Conservation (phyloP, 1,284 basidiomycete species). For the Rhodotorula sp. region DNA sequence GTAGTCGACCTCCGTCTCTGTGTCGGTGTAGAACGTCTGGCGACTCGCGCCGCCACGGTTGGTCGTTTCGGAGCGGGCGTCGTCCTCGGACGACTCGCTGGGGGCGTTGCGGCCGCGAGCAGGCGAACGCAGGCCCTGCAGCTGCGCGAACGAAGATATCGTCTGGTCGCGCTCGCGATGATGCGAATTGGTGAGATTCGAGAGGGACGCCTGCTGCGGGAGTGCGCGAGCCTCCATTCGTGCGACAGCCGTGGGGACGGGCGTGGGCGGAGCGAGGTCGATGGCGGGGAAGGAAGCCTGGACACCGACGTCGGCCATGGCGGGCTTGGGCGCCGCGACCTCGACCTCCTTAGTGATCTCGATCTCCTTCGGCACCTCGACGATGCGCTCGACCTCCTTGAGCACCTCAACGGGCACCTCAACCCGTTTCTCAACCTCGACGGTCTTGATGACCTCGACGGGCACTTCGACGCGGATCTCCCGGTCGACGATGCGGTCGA, state of each 20-base stretch:
- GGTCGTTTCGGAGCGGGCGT: conserved; percentile 18
- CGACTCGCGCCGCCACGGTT: conserved; percentile 46
- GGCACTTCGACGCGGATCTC: conserved; percentile 6
- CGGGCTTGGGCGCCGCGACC: conserved; percentile 7
- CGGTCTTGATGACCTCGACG: not conserved
- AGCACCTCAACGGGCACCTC: conserved; percentile 20
- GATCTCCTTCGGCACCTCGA: conserved; percentile 9
- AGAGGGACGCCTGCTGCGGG: conserved; percentile 24
- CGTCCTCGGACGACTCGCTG: conserved; percentile 14
- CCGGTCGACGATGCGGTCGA: conserved; percentile 15
- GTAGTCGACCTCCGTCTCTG: conserved; percentile 72
- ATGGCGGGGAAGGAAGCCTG: conserved; percentile 5
- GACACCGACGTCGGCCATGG: conserved; percentile 38
- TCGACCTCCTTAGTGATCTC: conserved; percentile 11
- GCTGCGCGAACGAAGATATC: conserved; percentile 20
- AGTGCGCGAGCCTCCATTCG: conserved; percentile 41
- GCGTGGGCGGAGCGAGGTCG: conserved; percentile 1
- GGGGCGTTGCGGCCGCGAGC: not conserved
- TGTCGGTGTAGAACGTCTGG: conserved; percentile 52
- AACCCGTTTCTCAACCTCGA: conserved; percentile 5
- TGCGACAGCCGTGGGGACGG: not conserved
- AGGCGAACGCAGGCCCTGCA: conserved; percentile 9
- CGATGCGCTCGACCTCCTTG: conserved; percentile 1
- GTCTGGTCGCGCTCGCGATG: conserved; percentile 25
- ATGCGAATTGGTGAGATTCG: conserved; percentile 13